Percentiles rank a stretch among this genome's conserved stretches.
Evolutionary conservation across 371 early-diverging fungal species (phyloP).

Genomic region (Umbelopsis sp.): DNA sequence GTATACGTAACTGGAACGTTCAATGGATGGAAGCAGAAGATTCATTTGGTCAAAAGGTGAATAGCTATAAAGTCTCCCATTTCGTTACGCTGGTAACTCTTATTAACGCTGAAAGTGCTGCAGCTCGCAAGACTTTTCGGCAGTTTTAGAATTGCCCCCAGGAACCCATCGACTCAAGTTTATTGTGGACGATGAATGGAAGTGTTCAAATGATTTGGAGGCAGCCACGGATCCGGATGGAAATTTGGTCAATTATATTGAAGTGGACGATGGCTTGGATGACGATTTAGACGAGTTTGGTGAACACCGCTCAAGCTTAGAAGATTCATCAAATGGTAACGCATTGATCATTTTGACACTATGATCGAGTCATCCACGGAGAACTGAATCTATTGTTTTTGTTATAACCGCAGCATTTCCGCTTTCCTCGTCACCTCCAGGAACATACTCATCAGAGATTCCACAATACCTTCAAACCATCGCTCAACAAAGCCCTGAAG

Average conservation of each 20-base stretch:
- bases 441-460: slow-evolving; percentile 67
- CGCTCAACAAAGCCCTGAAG: slow-evolving; percentile 22
- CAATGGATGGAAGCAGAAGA: slow-evolving; percentile 96
- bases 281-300: slow-evolving; percentile 54
- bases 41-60: slow-evolving; percentile 81
- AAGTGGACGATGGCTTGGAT: slow-evolving; percentile 69
- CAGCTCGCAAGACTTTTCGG: slow-evolving; percentile 76
- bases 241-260: slow-evolving; percentile 93
- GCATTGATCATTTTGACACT: slow-evolving; percentile 27
- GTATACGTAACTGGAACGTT: slow-evolving; percentile 97
- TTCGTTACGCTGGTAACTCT: background rate
- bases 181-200: slow-evolving; percentile 98
- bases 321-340: slow-evolving; percentile 24
- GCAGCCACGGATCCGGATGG: slow-evolving; percentile 94
- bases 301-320: slow-evolving; percentile 24
- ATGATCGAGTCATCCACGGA: slow-evolving; percentile 17
- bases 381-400: background rate
- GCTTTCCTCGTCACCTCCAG: slow-evolving; percentile 57
- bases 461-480: slow-evolving; percentile 57
- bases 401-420: background rate
- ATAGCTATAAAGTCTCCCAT: background rate
- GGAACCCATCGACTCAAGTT: slow-evolving; percentile 96
- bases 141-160: slow-evolving; percentile 85
- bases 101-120: too few species aligned
- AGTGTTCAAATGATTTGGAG: slow-evolving; percentile 87